Evolutionary conservation across 768 basidiomycete genomes (phyloP), one percentile per base, ranked within the genome.

Genomic region (Suillus sp.): DNA sequence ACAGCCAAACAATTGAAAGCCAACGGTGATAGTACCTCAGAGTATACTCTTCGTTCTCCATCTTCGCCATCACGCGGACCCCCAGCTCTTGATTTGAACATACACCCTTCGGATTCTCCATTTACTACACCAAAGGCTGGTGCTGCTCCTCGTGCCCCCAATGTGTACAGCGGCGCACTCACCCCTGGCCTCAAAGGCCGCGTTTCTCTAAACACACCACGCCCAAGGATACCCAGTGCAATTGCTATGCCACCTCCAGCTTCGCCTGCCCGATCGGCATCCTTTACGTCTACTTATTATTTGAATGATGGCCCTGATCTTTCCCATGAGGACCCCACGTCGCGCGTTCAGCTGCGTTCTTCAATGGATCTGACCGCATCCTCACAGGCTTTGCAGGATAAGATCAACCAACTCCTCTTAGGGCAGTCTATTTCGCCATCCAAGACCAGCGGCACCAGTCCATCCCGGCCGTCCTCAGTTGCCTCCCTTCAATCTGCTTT

Each of bases 181-280:
- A 65, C 63, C 57, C 66, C 72, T 14, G 72, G 72, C 1, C 10
- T 56, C 2, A 81, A 77, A 62, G 53, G 70, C 34, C 75, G 78
- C 58, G 62, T 74, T 22, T 75, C 79, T 16, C 62, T 79, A 20
- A 74, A 71, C 64, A 89, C 88, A 13, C 87, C 89, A 50, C 83
- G 89, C 35, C 82, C 84, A 16, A 82, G 91, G 58, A 71, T 91
- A 64, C 89, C 91, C 35, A 91, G 90, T 68, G 80, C 83, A n/a
- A 74, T 90, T 32, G 86, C 90, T 8, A 92, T 93, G 92, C 92
- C 91, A 2, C 92, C 91, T 3, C 91, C 91, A 20, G 78, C 87
- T 1, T 90, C 90, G 14, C 91, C 91, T 8, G 74, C 72, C 20
- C 70, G 70, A 60, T 71, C 72, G 6, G 63, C 70, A n/a, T 68